Evolutionary conservation across 345 rosid genomes (phyloP).

Genomic region (Kandelia obovata): DNA sequence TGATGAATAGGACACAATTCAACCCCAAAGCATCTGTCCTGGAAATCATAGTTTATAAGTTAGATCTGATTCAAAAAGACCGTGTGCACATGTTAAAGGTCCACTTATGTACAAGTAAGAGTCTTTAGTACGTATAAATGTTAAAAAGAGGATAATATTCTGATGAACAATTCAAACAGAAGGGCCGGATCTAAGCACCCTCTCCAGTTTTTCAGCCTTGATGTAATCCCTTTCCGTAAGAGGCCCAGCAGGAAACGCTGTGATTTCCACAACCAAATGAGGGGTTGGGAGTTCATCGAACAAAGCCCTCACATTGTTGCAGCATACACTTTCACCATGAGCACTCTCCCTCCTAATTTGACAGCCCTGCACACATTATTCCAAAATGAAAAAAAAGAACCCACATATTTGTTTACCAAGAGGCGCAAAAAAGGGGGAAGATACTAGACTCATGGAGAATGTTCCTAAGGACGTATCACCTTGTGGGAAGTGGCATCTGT

Average conservation of each 20-base stretch:
- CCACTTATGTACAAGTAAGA: constrained; percentile 44
- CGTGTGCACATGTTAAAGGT: not conserved
- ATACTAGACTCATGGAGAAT: not conserved
- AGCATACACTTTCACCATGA: constrained; percentile 93
- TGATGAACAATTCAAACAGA: constrained; percentile 35
- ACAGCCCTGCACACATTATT: constrained; percentile 58
- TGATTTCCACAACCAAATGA: constrained; percentile 75
- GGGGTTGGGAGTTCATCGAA: constrained; percentile 97
- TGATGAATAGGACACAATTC: too few relatives aligned
- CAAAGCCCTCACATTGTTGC: constrained; percentile 92
- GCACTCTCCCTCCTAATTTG: constrained; percentile 94
- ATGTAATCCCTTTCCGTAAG: constrained; percentile 67
- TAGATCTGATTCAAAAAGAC: too few relatives aligned
- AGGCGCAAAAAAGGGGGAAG: not conserved
- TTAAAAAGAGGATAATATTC: not conserved
- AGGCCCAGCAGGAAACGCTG: constrained; percentile 83
- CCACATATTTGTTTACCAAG: not conserved
- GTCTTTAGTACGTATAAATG: constrained; percentile 17
- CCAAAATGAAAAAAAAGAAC: too few relatives aligned
- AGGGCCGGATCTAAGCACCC: constrained; percentile 74
- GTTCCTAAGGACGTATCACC: constrained; percentile 38
- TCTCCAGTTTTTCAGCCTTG: constrained; percentile 96
- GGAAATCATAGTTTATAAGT: too few relatives aligned
- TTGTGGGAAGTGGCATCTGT: constrained; percentile 85
- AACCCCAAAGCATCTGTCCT: too few relatives aligned